Base-by-base conservation (phyloP, 2,329 filamentous ascomycete genomes). In the Botrytis medusae region DNA sequence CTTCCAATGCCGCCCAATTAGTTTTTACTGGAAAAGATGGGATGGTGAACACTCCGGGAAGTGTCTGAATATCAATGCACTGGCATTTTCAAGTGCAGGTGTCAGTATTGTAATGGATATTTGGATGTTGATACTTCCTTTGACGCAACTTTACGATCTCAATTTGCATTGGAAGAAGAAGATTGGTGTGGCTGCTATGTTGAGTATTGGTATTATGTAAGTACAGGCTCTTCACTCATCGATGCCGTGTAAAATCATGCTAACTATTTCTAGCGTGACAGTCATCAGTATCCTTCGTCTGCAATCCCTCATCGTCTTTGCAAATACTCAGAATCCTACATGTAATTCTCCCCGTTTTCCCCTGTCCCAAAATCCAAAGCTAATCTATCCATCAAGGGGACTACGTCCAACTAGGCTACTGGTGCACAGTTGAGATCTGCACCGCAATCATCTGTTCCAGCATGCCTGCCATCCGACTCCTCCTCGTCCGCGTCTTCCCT, bases 1-100 rank as follows among this genome's bases (percentile, higher is more conserved):
- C 57, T 76, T 77, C 18, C 84, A 88, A 74, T 89, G 87, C 77
- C 79, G 77, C 3, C 88, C 87, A 0, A 80, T 90, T n/a, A 79
- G 80, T 22, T 85, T 83, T 73, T 86, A 85, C 78, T 90, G 88
- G 88, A 82, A 79, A 0, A 81, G 81, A 46, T 90, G 87, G 87
- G 84, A 87, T 63, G 83, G 83, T 2, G 79, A 83, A 68, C 81
- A 84, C 59, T 6, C 78, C 0, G 87, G 87, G 0, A 79, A 74
- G 1, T 90, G 88, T 75, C 79, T 86, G 37, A 82, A 87, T 74
- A 81, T 85, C 74, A 88, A 87, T 74, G 80, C 81, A 3, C 81
- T 88, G 6, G 83, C 82, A 0, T 89, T 85, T 84, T 82, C 84
- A 51, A 85, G 86, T 42, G 87, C 87, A 0, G 83, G 79, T 29